Evolutionary conservation across 495 filamentous ascomycete genomes (phyloP), one percentile per base, ranked within the genome.

Genomic region (Penicillium coffeae): DNA sequence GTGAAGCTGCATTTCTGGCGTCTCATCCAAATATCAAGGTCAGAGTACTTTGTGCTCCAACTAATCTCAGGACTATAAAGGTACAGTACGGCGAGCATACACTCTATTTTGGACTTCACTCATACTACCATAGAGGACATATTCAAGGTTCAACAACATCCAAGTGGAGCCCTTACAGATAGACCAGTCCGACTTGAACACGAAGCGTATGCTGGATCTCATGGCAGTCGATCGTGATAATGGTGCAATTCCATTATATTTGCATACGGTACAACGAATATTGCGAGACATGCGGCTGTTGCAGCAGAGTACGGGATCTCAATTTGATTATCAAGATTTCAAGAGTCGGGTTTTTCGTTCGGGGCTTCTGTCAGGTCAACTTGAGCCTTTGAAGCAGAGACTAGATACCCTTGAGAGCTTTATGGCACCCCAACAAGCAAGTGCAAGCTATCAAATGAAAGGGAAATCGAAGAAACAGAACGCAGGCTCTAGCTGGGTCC

Each of bases 1-100:
- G 85, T 51, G 87, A 91, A 55, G 84, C 78, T 0, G 87, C 85
- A 0, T 88, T 76, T 52, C 67, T 91, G 0, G 75, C 79, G 12
- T 79, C 80, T 1, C 56, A 74, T 51, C 47, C 65, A 0, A 63
- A 67, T 12, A 74, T 86, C 45, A 72, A 73, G 4, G 82, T 88
- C 2, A 71, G 72, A 13, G 78, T 90, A 0, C 60, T 90, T 0
- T 85, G 84, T 20, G 73, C 85, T 6, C 79, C 82, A 0, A 85
- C 77, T 6, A 86, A 86, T 47, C 55, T 79, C 25, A 39, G 54
- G 1, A 68, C 61, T 0, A 74, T 87, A 38, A 53, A 70, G 54
- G 70, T 74, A 67, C 46, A 52, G 21, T 30, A 13, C 7, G 27
- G 34, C 21, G 9, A 25, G 0, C 30, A 45, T 16, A n/a, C n/a